Evolutionary conservation across 495 filamentous ascomycete species (phyloP), one percentile per base, ranked within the genome.

Genomic region (Symbiotaphrina buchneri): DNA sequence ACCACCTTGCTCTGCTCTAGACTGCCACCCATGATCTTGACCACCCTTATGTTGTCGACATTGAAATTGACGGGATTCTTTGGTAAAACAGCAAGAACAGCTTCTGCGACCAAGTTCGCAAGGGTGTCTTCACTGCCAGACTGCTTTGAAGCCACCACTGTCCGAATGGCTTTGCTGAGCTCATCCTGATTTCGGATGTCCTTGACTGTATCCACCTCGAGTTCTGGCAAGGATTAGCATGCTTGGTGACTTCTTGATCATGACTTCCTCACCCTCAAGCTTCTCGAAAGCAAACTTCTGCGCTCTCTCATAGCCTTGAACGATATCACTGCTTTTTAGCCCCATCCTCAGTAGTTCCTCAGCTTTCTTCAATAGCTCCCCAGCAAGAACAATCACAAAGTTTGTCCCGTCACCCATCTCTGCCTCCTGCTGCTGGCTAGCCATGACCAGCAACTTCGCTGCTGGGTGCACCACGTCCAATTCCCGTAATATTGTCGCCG

Each of bases 381-480:
- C 90, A 3, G 90, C 90, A 36, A 99, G 55, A 31, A 99, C 66
- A 43, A 95, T 93, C 36, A 99, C 90, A 54, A 99, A 49, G 56
- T 99, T 99, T 18, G 90, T 99, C 31, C 78, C 87, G 58, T 99
- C 90, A 28, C 90, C 90, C 74, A 99, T 93, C 68, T 99, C 90
- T 26, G 80, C 67, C 48, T 99, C 90, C 54, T 95, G 90, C 58
- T 99, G 90, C 49, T 99, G 90, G 55, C 76, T 83, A 24, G 90
- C 83, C 90, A 99, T 95, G 33, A 99, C 90, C n/a, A 95, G 57
- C 31, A 99, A 59, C 55, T 99, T 99, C 7, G 90, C 90, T 24
- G 90, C 90, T 35, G 90, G 90, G 55, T 99, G 90, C 19, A 99
- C 85, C 27, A 99, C 90, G 47, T 99, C 90, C 48, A 99, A 65